Evolutionary conservation across 2,329 filamentous ascomycete genomes (phyloP), one percentile per base, ranked within the genome.

Genomic region (Coniochaeta sp.): DNA sequence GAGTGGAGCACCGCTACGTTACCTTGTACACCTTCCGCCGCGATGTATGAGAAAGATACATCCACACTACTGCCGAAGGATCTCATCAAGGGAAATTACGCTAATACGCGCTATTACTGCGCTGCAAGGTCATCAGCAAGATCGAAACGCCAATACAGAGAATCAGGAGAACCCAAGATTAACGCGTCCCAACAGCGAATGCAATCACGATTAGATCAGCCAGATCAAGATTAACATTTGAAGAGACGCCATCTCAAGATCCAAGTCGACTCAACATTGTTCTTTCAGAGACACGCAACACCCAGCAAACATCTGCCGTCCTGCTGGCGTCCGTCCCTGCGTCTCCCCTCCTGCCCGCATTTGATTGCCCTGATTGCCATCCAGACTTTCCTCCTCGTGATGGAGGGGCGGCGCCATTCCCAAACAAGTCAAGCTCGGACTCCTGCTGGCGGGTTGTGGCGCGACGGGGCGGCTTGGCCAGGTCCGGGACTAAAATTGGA

Each of bases 291-390:
- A 30, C 27, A 30, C 27, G 27, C 12, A 12, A 7, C 6, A 12
- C 12, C 27, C 27, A 30, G 27, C 27, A 26, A 24, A 42, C 22
- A 42, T 42, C 38, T 42, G 38, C 38, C 38, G 38, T 42, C 22
- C 22, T 42, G 38, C 10, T 12, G 31, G 38, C 26, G 38, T 22
- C 8, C 22, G 38, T 42, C 38, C 38, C 38, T 42, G 38, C 38
- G 14, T n/a, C 18, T n/a, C n/a, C 20, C 38, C 38, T n/a, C 6
- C n/a, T 42, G 38, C 38, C 38, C 38, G 38, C 38, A 42, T 42
- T 42, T 42, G 38, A 42, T 42, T 42, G 38, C 38, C 20, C n/a
- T n/a, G n/a, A n/a, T n/a, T n/a, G n/a, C n/a, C n/a, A n/a, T 42
- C 4, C 38, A 24, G 35, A 24, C n/a, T 26, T 42, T n/a, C n/a